Percentiles rank a stretch among this genome's conserved stretches.
Evolutionary conservation across 352 stramenopile genomes (phyloP).

Genomic region (Chrysophaeum taylorii): DNA sequence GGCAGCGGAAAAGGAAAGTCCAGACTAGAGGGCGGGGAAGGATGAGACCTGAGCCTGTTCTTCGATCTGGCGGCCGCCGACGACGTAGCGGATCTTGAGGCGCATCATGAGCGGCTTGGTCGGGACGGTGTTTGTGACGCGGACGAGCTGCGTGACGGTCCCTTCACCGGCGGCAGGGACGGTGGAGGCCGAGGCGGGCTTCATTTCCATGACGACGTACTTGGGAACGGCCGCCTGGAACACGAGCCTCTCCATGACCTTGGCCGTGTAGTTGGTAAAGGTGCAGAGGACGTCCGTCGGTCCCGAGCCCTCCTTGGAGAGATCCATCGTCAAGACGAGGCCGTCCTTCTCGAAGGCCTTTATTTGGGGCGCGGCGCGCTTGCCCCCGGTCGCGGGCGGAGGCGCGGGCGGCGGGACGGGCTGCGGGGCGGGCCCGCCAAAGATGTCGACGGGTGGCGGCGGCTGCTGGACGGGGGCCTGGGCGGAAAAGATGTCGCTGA

Average conservation of each 20-base stretch:
- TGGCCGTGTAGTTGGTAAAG: constrained; percentile 75
- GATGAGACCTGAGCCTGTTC: constrained; percentile 5
- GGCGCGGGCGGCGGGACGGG: constrained; percentile 17
- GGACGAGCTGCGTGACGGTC: neutral
- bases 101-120: constrained; percentile 9
- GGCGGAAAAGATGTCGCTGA: constrained; percentile 83
- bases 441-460: constrained; percentile 25
- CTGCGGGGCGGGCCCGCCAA: constrained; percentile 14
- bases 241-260: constrained; percentile 76
- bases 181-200: constrained; percentile 78
- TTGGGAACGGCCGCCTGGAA: constrained; percentile 89
- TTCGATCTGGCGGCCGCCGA: neutral
- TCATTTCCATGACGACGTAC: constrained; percentile 95
- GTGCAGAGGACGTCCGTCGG: constrained; percentile 64
- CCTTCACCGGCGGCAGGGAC: constrained; percentile 46
- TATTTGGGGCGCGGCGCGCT: constrained; percentile 36
- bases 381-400: constrained; percentile 19
- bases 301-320: constrained; percentile 30
- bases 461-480: constrained; percentile 28
- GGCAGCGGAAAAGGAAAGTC: no score
- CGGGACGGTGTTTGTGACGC: neutral
- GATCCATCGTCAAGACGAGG: constrained; percentile 73
- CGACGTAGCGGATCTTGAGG: constrained; percentile 1
- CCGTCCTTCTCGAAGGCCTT: constrained; percentile 90
- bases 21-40: neutral